Base-by-base conservation (phyloP, 139 green algal genomes). In the Tetratostichococcus sp. region DNA sequence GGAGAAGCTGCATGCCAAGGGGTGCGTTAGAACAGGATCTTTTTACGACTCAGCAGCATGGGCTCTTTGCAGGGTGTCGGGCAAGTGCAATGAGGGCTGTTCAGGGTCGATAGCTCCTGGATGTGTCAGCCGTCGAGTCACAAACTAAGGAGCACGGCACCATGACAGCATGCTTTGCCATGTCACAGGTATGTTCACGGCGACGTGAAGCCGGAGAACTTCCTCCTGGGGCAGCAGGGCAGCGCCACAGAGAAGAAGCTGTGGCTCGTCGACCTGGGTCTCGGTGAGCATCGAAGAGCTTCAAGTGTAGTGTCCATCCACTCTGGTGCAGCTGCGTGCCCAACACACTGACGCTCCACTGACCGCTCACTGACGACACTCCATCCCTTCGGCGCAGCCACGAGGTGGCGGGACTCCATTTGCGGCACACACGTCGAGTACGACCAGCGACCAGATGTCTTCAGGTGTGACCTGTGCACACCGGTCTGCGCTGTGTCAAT, bases 181-280 rank as follows among this genome's bases (percentile, higher is more conserved):
- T 50, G 25, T 74, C n/a, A 73, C 79, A 94, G 93, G 34, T 98
- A 97, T 85, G 96, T 99, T 32, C 96, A 99, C 76, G 96, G 96
- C 5, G 96, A 99, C 84, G 93, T 99, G 22, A 99, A 99, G 87
- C 96, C 96, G 4, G 96, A 99, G 77, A 99, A 99, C 86, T 99
- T 99, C 84, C 77, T 99, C 42, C 74, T 99, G 70, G 96, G 96
- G 1, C 90, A 92, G 69, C 76, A 86, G 23, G 86, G 85, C 72
- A 91, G 84, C 1, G 80, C 86, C 19, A 93, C 95, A 65, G 92
- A 97, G 83, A 98, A 97, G 82, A 91, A 93, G 77, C 88, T 99
- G 30, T 99, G 93, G 83, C 86, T 99, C 65, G 93, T 98, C 67
- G 96, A 99, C 80, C 86, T 99, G 43, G 96, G 96, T 19, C 87